Evolutionary conservation across 108 stramenopile species (phyloP).

Genomic region (Pseudonitzschia pungens): DNA sequence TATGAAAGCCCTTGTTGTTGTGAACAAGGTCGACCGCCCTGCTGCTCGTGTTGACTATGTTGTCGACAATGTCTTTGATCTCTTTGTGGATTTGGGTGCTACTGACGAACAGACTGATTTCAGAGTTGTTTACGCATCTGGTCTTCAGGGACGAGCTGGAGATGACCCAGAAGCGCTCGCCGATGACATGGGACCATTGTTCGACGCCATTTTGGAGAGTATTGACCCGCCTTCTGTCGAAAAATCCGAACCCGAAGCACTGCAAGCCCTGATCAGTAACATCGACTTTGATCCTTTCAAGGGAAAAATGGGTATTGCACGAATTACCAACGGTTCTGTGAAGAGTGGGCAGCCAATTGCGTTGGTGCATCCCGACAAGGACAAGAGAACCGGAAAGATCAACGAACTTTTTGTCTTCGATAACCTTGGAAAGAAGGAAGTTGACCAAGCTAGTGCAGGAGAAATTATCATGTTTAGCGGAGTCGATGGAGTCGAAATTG

Average conservation of each 20-base stretch:
- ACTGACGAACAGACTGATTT: constrained; percentile 98
- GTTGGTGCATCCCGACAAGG: constrained; percentile 68
- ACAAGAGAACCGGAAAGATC: constrained; percentile 82
- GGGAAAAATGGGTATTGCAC: constrained; percentile 97
- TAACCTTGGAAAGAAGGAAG: constrained; percentile 92
- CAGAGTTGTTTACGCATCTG: constrained; percentile 93
- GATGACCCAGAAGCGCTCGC: constrained; percentile 72
- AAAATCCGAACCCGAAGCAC: constrained; percentile 52
- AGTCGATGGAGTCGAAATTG: constrained; percentile 88
- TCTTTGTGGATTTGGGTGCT: constrained; percentile 96
- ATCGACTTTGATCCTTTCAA: constrained; percentile 98
- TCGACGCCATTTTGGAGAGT: constrained; percentile 80
- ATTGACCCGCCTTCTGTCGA: constrained; percentile 78
- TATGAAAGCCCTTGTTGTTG: constrained; percentile 93
- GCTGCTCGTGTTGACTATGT: constrained; percentile 96
- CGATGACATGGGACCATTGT: constrained; percentile 90
- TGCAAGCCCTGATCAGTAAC: constrained; percentile 92
- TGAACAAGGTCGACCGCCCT: constrained; percentile 99
- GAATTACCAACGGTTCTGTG: constrained; percentile 87
- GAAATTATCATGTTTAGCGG: constrained; percentile 99
- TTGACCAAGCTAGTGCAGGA: constrained; percentile 88
- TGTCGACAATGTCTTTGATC: constrained; percentile 97
- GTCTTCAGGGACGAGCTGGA: constrained; percentile 89
- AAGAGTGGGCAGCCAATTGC: constrained; percentile 79
- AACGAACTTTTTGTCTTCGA: constrained; percentile 93